Conservation (phyloP, 2,329 filamentous ascomycete species). For the Aspergillus quadrilineatus region DNA sequence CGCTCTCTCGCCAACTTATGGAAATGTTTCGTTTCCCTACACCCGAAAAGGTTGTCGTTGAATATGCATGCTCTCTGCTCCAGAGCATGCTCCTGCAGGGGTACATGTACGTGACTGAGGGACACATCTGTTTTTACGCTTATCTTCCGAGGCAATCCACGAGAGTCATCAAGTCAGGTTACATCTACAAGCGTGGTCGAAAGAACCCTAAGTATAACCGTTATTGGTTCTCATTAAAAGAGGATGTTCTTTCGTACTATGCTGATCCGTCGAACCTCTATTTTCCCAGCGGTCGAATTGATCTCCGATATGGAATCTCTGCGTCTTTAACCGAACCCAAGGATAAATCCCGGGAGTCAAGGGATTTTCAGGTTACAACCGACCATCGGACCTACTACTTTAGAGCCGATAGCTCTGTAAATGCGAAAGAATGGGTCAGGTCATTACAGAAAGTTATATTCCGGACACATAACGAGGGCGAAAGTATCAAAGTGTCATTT, state of each 20-base stretch:
- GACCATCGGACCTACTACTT: conserved; percentile 83
- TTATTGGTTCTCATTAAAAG: conserved; percentile 92
- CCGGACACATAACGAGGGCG: conserved; percentile 89
- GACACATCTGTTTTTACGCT: conserved; percentile 94
- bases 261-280: conserved; percentile 80
- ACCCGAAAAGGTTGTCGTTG: conserved; percentile 80
- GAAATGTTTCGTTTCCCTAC: conserved; percentile 82
- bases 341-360: conserved; percentile 67
- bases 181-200: conserved; percentile 82
- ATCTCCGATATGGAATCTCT: conserved; percentile 86
- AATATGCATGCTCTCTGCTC: conserved; percentile 91
- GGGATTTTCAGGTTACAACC: conserved; percentile 77
- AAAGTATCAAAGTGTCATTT: conserved; percentile 93
- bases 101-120: conserved; percentile 91
- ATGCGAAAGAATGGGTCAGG: conserved; percentile 96
- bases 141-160: conserved; percentile 91
- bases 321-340: conserved; percentile 71
- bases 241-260: conserved; percentile 89
- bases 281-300: conserved; percentile 88
- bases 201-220: conserved; percentile 83
- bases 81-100: conserved; percentile 91
- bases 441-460: conserved; percentile 93
- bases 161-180: conserved; percentile 78
- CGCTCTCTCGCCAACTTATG: conserved; percentile 69
- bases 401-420: conserved; percentile 79